Base-by-base conservation (phyloP, 768 basidiomycete genomes). In the Psilocybe cubensis region DNA sequence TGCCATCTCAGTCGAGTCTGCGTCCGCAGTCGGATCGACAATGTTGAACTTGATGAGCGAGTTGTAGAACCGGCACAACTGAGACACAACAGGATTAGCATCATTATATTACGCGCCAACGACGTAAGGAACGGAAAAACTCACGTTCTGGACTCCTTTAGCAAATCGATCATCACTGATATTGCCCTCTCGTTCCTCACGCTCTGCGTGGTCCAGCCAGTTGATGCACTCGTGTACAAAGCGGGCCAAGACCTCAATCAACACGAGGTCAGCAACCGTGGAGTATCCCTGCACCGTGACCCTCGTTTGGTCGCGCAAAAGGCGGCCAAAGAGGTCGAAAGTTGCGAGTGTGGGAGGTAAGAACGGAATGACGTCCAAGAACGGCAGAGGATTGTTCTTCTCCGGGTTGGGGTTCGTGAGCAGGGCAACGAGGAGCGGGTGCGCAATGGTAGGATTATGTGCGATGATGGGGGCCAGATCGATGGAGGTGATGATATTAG, bases 1-100 rank as follows among this genome's bases (percentile, higher is more conserved):
- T 4, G 81, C 79, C 81, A 93, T 91, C 73, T 91, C 91, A 4
- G 87, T 81, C 0, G 86, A 82, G 66, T 93, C 89, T 7, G 80
- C 79, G 54, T 91, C 89, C n/a, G 76, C 77, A 6, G 72, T 67
- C 2, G 83, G 78, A 63, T 90, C 88, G 54, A 91, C 80, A 65
- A 92, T 81, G 47, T 72, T 72, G 7, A 83, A 76, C 66, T 87
- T 88, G 74, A 91, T 80, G 46, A 93, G 77, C 0, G 89, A 86
- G 57, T 74, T 74, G 68, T 86, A 92, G 70, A 92, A 92, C 10
- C 91, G 86, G 70, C 88, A 92, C 28, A 92, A 77, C 89, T 91
- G 62, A 0, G 60, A 46, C 20, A 48, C 61, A 57, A 52, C 41
- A 11, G 62, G 43, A 59, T 14, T 24, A 28, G 2, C 7, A 1